Percentiles rank a stretch among this genome's conserved stretches.
Conservation (phyloP, 345 rosid species). For the Passiflora organensis region DNA sequence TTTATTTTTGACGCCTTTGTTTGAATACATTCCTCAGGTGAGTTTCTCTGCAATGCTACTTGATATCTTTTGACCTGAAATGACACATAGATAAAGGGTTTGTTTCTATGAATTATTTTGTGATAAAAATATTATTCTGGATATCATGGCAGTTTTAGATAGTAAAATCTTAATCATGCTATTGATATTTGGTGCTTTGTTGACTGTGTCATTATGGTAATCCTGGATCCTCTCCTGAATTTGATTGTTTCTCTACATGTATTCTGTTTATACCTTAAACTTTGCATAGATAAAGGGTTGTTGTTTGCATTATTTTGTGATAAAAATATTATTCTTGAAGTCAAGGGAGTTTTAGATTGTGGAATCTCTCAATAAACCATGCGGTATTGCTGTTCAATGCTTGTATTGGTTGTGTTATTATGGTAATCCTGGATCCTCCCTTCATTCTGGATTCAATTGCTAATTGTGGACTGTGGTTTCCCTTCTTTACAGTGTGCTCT, state of each 20-base stretch:
- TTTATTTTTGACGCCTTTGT: slow-evolving; percentile 76
- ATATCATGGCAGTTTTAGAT: not conserved
- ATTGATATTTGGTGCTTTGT: not conserved
- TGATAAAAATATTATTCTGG: too few species aligned
- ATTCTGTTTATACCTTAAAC: too few species aligned
- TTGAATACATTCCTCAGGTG: slow-evolving; percentile 90
- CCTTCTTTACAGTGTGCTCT: slow-evolving; percentile 71
- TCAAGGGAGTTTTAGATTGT: not conserved
- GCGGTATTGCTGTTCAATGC: not conserved
- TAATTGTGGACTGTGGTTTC: slow-evolving; percentile 24
- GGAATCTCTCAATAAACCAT: not conserved
- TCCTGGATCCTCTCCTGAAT: slow-evolving; percentile 6
- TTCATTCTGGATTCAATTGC: slow-evolving; percentile 11
- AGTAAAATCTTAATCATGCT: not conserved
- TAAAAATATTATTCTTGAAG: too few species aligned
- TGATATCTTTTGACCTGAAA: slow-evolving; percentile 6
- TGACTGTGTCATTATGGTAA: not conserved
- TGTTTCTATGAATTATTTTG: too few species aligned
- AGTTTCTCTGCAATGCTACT: slow-evolving; percentile 17
- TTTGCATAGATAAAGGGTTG: too few species aligned
- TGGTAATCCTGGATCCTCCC: not conserved
- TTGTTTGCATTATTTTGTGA: too few species aligned
- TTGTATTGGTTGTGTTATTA: not conserved
- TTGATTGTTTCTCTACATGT: too few species aligned
- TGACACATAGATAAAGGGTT: too few species aligned